Percentiles rank a stretch among this genome's conserved stretches.
Conservation (phyloP, 805 yeast genomes). For the Sugiyamaella qingdaonensis region DNA sequence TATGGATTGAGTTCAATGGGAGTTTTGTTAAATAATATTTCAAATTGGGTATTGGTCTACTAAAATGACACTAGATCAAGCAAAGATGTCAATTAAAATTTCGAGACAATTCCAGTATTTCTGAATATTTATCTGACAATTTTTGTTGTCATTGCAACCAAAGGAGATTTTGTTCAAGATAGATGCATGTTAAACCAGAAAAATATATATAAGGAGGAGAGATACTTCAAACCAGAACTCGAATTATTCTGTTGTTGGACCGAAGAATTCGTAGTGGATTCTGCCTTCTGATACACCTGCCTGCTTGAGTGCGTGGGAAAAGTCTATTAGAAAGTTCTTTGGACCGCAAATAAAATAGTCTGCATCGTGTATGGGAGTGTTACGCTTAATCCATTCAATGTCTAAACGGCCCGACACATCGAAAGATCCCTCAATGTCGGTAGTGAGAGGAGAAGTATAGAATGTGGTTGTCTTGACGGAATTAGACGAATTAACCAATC, state of each 20-base stretch:
- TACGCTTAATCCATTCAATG: not conserved
- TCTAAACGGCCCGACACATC: not conserved
- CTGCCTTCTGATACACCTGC: constrained; percentile 13
- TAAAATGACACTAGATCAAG: too few relatives aligned
- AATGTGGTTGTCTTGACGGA: constrained; percentile 11
- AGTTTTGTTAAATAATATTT: too few relatives aligned
- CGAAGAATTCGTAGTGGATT: constrained; percentile 23
- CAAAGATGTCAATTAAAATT: too few relatives aligned
- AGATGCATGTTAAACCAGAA: too few relatives aligned
- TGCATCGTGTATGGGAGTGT: constrained; percentile 3
- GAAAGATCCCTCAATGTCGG: not conserved
- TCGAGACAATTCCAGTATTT: too few relatives aligned
- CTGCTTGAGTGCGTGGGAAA: constrained; percentile 6
- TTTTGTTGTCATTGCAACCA: too few relatives aligned
- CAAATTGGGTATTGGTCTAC: too few relatives aligned
- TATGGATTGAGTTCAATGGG: too few relatives aligned
- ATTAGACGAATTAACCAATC: constrained; percentile 14
- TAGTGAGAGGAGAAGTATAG: constrained; percentile 4
- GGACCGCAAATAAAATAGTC: constrained; percentile 24
- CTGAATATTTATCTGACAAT: too few relatives aligned
- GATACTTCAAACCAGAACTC: too few relatives aligned
- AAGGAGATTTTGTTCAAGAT: too few relatives aligned
- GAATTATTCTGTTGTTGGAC: constrained; percentile 13
- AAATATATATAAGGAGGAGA: too few relatives aligned
- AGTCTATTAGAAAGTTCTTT: constrained; percentile 20